Base-by-base conservation (phyloP, 805 yeast species). In the Suhomyces sp. region DNA sequence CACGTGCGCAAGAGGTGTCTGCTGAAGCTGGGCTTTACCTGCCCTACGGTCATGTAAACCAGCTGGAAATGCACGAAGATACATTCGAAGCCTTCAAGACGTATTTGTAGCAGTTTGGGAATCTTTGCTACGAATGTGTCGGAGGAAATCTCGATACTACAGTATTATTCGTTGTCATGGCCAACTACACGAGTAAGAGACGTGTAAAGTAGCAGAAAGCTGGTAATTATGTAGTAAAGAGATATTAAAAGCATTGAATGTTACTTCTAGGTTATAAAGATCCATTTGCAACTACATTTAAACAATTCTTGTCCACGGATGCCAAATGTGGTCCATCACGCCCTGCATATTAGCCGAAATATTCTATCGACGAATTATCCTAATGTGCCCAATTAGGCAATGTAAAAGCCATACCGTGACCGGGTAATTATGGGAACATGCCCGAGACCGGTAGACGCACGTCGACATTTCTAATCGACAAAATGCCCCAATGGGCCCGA, bases 341-440 rank as follows among this genome's bases (percentile, higher is more conserved):
- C 9, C 60, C 62, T 59, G 63, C 60, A 60, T 50, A 48, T 48
- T 41, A 37, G 19, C 19, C 31, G 45, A 58, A 58, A 41, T 29
- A 57, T 67, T 64, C 61, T 64, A 67, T 68, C 72, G 60, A 60
- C 57, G 56, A 50, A 56, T 53, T 64, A 65, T 53, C 73, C 61
- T 53, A 58, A 59, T 59, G 60, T 49, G 59, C 69, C 68, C 73
- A 60, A 67, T 60, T 69, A 69, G 73, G 73, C 54, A 67, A 65
- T 61, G 69, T 66, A 67, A 65, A 56, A 45, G 50, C 63, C 40
- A 39, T 39, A 51, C 51, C 44, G 51, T 35, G 17, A 22, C 39
- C 10, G 33, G 6, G 49, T 46, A 44, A 53, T 19, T 37, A 3
- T 9, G 8, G 29, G 47, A 57, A 55, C 33, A 25, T 51, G 13